Evolutionary conservation across 2,329 filamentous ascomycete genomes (phyloP).

Genomic region (Ceratocystiopsis brevicomis): DNA sequence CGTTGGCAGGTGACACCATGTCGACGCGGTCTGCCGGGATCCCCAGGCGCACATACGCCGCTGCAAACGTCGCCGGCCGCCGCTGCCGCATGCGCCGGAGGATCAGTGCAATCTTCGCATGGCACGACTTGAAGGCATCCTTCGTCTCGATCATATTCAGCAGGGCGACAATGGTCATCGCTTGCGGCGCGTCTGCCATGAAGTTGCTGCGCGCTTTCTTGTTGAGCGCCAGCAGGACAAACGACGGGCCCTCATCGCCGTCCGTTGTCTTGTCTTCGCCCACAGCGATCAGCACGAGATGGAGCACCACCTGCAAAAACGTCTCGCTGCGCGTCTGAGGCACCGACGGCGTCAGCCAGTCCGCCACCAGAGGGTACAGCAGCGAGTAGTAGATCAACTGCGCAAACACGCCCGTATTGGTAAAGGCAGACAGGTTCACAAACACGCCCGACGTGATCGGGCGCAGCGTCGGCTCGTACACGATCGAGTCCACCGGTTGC

Average conservation of each 20-base stretch:
- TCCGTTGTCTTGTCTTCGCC: slow-evolving; percentile 50
- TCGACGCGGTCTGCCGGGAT: slow-evolving; percentile 62
- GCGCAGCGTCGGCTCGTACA: slow-evolving; percentile 74
- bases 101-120: slow-evolving; percentile 68
- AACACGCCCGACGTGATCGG: slow-evolving; percentile 64
- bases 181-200: slow-evolving; percentile 26
- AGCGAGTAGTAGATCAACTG: slow-evolving; percentile 82
- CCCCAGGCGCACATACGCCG: slow-evolving; percentile 42
- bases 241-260: slow-evolving; percentile 33
- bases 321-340: slow-evolving; percentile 72
- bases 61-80: slow-evolving; percentile 52
- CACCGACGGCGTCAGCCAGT: slow-evolving; percentile 51
- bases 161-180: slow-evolving; percentile 46
- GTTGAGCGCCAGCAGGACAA: slow-evolving; percentile 51
- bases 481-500: slow-evolving; percentile 61
- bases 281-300: slow-evolving; percentile 70
- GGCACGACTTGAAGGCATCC: slow-evolving; percentile 63
- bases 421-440: slow-evolving; percentile 57
- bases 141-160: slow-evolving; percentile 43
- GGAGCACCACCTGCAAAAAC: slow-evolving; percentile 78
- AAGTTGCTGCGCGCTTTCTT: slow-evolving; percentile 43
- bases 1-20: slow-evolving; percentile 59
- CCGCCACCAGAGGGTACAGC: slow-evolving; percentile 56
- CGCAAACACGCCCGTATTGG: slow-evolving; percentile 65
- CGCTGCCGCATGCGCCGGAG: slow-evolving; percentile 73